Evolutionary conservation across 179 eudicot genomes (phyloP).

Genomic region (Beta lomatogona): DNA sequence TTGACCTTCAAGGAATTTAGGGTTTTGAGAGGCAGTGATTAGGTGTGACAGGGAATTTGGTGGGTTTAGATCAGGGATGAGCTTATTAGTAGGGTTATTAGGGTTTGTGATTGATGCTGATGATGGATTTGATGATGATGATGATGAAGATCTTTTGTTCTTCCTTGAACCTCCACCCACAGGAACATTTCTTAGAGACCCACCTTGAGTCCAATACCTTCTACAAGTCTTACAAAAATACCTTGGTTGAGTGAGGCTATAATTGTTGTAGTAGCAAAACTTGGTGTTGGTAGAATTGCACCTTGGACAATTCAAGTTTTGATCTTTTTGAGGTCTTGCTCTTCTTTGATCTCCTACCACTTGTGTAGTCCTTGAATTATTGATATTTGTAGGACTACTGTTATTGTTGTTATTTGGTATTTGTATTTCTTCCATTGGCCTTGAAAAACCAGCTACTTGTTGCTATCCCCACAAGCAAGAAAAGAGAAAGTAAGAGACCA

Average conservation of each 20-base stretch:
- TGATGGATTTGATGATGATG: slow-evolving; percentile 17
- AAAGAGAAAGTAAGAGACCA: slow-evolving; percentile 10
- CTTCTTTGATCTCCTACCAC: slow-evolving; percentile 36
- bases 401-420: slow-evolving; percentile 16
- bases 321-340: slow-evolving; percentile 62
- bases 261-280: slow-evolving; percentile 87
- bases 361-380: slow-evolving; percentile 25
- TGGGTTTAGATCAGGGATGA: slow-evolving; percentile 59
- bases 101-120: background rate
- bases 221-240: slow-evolving; percentile 80
- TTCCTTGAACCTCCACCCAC: slow-evolving; percentile 84
- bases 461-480: slow-evolving; percentile 27
- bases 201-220: slow-evolving; percentile 88
- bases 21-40: slow-evolving; percentile 50
- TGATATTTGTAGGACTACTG: slow-evolving; percentile 27
- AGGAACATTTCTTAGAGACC: slow-evolving; percentile 72
- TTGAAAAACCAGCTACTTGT: slow-evolving; percentile 40
- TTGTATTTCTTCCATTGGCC: slow-evolving; percentile 50
- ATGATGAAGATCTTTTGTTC: slow-evolving; percentile 53
- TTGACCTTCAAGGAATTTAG: slow-evolving; percentile 52
- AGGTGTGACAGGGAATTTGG: slow-evolving; percentile 40
- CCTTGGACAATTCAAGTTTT: slow-evolving; percentile 69
- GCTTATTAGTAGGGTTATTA: slow-evolving; percentile 8
- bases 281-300: slow-evolving; percentile 74
- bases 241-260: slow-evolving; percentile 75